Evolutionary conservation across 192 early-diverging fungal species (phyloP), one percentile per base, ranked within the genome.

Genomic region (Lunasporangiospora selenospora): DNA sequence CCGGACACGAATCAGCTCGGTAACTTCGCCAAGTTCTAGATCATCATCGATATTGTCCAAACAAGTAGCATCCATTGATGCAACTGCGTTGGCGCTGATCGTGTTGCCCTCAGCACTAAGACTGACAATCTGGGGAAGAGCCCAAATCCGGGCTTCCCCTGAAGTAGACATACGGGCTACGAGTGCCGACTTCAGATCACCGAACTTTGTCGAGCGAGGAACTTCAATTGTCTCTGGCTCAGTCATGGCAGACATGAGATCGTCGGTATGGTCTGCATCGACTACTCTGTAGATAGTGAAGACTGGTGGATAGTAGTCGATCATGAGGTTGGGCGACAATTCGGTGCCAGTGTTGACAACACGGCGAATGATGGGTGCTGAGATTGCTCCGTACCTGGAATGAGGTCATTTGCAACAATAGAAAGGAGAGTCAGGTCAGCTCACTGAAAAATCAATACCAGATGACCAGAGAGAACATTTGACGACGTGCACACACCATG

Each of bases 251-350:
- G 55, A 44, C 11, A 57, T n/a, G 6, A 34, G 49, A 26, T 43
- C 30, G 5, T 45, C 45, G 16, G 58, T 38, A 12, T 50, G 51
- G 16, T 27, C 56, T 10, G 75, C 18, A 1, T 65, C 60, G 18
- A 62, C 60, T 0, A 80, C 53, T 31, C 32, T 39, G 34, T 80
- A 76, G 30, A 83, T 9, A 3, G 63, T 67, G 32, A 75, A 78
- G 11, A 50, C 27, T 9, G 79, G 76, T 23, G 79, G 79, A 38
- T 80, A 78, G 23, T 67, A 56, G 33, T 80, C 79, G 39, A 80
- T 42, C n/a, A 40, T 50, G n/a, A 50, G 24, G 45, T 75, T 75
- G 15, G 69, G 53, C 8, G 13, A 7, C 9, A 10, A 9, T 2
- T 53, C 47, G 11, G 69, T 30, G 42, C 60, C 70, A 53, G 67